Conservation (phyloP, 768 basidiomycete species). For the Fomitopsis serialis region DNA sequence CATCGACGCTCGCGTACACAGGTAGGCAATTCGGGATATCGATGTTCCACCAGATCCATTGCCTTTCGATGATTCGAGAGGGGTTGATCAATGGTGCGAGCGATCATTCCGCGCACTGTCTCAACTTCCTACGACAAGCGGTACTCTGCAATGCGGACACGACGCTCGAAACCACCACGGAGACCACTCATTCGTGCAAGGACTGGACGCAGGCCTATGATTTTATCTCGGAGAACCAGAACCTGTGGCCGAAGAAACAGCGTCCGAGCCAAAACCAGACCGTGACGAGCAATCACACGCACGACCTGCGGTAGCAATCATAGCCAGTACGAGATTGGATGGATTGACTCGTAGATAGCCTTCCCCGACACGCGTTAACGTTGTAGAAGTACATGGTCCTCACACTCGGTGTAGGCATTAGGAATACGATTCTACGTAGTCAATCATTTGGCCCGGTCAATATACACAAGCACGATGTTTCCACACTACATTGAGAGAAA, state of each 20-base stretch:
- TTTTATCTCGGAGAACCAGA: slow-evolving; percentile 14
- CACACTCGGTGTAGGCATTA: too few relatives aligned
- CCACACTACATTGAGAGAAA: too few relatives aligned
- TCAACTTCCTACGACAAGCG: slow-evolving; percentile 27
- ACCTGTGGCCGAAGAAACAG: neutral
- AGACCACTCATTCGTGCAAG: slow-evolving; percentile 20
- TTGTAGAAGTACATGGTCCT: too few relatives aligned
- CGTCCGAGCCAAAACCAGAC: neutral
- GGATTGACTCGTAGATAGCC: too few relatives aligned
- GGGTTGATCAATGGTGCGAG: neutral
- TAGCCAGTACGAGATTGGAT: too few relatives aligned
- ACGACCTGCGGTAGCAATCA: too few relatives aligned
- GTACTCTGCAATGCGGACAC: slow-evolving; percentile 26
- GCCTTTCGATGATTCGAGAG: neutral
- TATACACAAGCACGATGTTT: too few relatives aligned
- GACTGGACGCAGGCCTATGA: slow-evolving; percentile 24
- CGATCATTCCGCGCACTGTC: slow-evolving; percentile 18
- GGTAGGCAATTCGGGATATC: neutral
- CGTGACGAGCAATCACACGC: too few relatives aligned
- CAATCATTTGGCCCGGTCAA: too few relatives aligned
- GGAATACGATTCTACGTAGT: too few relatives aligned
- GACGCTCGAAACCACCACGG: slow-evolving; percentile 23
- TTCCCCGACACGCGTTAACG: too few relatives aligned
- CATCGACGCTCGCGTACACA: neutral
- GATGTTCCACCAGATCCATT: slow-evolving; percentile 1